Evolutionary conservation across 345 rosid genomes (phyloP).

Genomic region (Trapa incisa): DNA sequence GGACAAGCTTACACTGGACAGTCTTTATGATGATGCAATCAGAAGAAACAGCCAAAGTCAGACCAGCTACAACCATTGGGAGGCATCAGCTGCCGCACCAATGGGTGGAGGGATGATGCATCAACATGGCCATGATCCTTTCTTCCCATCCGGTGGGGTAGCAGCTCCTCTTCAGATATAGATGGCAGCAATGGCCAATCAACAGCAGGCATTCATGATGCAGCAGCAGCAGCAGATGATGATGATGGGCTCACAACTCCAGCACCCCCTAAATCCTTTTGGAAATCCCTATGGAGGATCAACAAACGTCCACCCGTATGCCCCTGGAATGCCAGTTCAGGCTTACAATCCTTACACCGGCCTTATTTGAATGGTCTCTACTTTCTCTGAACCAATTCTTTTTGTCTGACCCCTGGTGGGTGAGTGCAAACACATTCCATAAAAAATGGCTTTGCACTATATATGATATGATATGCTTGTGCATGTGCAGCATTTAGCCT

Average conservation of each 20-base stretch:
- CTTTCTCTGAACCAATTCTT: not conserved
- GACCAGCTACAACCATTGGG: constrained; percentile 83
- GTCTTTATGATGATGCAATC: constrained; percentile 92
- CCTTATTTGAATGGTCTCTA: constrained; percentile 14
- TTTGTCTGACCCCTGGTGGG: not conserved
- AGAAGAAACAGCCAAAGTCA: constrained; percentile 55
- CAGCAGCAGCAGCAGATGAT: constrained; percentile 55
- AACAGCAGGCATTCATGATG: constrained; percentile 54
- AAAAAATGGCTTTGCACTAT: not conserved
- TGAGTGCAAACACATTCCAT: not conserved
- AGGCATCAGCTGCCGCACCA: constrained; percentile 18
- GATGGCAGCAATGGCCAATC: constrained; percentile 60
- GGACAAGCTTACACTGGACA: constrained; percentile 83
- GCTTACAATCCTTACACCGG: constrained; percentile 52
- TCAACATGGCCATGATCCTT: constrained; percentile 45
- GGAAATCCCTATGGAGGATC: constrained; percentile 28
- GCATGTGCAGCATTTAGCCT: constrained; percentile 32
- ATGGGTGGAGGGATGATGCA: constrained; percentile 45
- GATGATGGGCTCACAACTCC: constrained; percentile 48
- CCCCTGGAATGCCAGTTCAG: constrained; percentile 48
- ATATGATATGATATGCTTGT: constrained; percentile 5
- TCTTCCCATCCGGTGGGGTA: constrained; percentile 33
- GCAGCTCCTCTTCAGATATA: constrained; percentile 56
- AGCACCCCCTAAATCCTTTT: constrained; percentile 44
- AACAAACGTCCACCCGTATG: constrained; percentile 28